Percentiles rank a stretch among this genome's conserved stretches.
Conservation (phyloP, 306 rosid species). For the Oemleria cerasiformis region DNA sequence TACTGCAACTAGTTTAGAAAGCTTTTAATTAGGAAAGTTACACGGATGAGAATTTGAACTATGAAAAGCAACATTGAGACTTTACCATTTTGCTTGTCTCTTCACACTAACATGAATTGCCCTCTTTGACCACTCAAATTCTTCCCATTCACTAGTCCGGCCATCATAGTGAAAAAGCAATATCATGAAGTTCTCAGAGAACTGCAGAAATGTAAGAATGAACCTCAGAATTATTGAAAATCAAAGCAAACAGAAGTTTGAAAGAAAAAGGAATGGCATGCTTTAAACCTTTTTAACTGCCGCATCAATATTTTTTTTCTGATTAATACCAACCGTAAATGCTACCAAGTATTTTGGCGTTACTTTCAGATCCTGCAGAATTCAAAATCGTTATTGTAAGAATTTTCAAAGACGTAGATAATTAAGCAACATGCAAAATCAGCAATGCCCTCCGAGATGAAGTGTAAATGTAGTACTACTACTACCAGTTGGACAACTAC, state of each 20-base stretch:
- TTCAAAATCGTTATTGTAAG: constrained; percentile 29
- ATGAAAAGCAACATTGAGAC: constrained; percentile 1
- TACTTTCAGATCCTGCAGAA: constrained; percentile 77
- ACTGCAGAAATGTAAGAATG: constrained; percentile 45
- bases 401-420: constrained; percentile 17
- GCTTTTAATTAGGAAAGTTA: not conserved
- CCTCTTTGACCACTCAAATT: constrained; percentile 90
- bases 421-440: constrained; percentile 9
- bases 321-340: constrained; percentile 88
- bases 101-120: constrained; percentile 81
- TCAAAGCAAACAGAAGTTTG: not conserved
- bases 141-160: constrained; percentile 85
- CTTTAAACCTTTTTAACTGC: constrained; percentile 69
- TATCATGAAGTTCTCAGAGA: constrained; percentile 90
- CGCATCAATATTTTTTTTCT: constrained; percentile 75
- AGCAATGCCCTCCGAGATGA: not conserved
- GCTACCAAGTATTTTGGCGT: constrained; percentile 88
- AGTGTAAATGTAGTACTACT: not conserved
- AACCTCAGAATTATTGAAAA: constrained; percentile 33
- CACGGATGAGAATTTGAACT: not conserved
- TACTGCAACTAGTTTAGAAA: not conserved
- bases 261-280: constrained; percentile 9
- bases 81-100: constrained; percentile 76
- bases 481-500: not conserved
- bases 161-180: constrained; percentile 99